Evolutionary conservation across 108 stramenopile genomes (phyloP).

Genomic region (Mediolabrus comicus): DNA sequence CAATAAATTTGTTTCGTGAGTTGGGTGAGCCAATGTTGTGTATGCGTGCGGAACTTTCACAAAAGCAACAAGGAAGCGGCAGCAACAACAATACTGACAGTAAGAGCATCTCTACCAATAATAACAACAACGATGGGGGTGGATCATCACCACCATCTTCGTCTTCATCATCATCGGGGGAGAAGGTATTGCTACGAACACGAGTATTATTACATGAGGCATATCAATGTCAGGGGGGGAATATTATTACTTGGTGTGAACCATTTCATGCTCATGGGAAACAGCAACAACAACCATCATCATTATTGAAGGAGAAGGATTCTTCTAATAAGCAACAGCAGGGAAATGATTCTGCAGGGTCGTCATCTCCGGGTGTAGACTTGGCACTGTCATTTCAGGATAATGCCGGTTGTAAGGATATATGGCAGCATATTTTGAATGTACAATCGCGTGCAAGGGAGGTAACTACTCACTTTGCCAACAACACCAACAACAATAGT

Average conservation of each 20-base stretch:
- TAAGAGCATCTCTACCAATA: constrained; percentile 8
- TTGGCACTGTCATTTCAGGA: constrained; percentile 88
- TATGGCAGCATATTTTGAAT: constrained; percentile 81
- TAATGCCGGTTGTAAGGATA: constrained; percentile 85
- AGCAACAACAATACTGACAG: constrained; percentile 19
- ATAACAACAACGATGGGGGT: constrained; percentile 18
- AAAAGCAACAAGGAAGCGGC: not conserved
- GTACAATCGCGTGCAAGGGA: constrained; percentile 78
- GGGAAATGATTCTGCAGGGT: not conserved
- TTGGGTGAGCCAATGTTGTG: constrained; percentile 82
- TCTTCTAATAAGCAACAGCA: constrained; percentile 21
- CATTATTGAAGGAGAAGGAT: constrained; percentile 6
- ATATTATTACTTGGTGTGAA: constrained; percentile 93
- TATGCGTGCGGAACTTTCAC: constrained; percentile 73
- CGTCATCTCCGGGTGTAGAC: constrained; percentile 62
- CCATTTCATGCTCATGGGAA: constrained; percentile 44
- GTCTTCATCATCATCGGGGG: not conserved
- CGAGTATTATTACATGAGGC: constrained; percentile 76
- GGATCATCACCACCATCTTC: not conserved
- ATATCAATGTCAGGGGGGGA: constrained; percentile 89
- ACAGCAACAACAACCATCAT: constrained; percentile 1
- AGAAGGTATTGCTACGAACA: constrained; percentile 71
- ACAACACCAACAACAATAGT: not conserved
- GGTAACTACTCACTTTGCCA: constrained; percentile 8
- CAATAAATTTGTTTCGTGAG: constrained; percentile 50